These are phyloP conservation scores for Clarireedia paspali DNA, from an alignment of 2,329 filamentous ascomycete genomes.

Conservation along the genomic window DNA sequence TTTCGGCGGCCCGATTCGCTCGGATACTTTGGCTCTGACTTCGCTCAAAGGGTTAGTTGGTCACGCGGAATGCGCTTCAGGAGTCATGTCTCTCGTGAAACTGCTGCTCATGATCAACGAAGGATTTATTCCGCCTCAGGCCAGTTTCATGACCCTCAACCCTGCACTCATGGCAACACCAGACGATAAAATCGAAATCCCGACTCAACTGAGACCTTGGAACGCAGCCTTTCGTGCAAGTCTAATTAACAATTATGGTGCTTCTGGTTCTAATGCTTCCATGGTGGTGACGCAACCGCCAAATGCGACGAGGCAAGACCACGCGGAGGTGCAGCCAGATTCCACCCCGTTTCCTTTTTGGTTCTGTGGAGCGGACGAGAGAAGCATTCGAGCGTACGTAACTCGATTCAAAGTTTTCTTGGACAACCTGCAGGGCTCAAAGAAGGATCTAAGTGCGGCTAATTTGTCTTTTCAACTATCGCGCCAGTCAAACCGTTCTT, in stretches of 20 bases:
- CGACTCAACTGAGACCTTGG: background rate
- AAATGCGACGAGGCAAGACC: background rate
- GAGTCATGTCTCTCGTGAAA: constrained; percentile 33
- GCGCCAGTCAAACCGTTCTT: no score
- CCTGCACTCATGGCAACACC: constrained; percentile 5
- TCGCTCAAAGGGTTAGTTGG: constrained; percentile 31
- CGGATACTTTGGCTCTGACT: constrained; percentile 10
- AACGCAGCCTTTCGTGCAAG: constrained; percentile 1
- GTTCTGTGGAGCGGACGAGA: constrained; percentile 18
- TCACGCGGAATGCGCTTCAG: constrained; percentile 30
- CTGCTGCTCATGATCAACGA: constrained; percentile 33
- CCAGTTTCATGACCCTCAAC: constrained; percentile 32
- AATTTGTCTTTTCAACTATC: constrained; percentile 20
- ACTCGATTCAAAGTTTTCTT: constrained; percentile 8
- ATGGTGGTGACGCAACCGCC: constrained; percentile 6
- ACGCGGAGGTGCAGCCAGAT: background rate
- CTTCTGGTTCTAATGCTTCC: constrained; percentile 18
- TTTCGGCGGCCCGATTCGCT: constrained; percentile 5
- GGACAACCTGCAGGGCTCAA: constrained; percentile 10
- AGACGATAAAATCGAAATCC: background rate
- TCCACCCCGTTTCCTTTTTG: background rate
- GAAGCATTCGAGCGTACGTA: constrained; percentile 16
- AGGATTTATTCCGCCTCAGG: constrained; percentile 33
- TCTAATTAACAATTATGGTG: constrained; percentile 22
- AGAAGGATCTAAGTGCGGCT: constrained; percentile 27